phyloP scores from a whole-genome alignment of 176 grass and related monocot genomes.

The Bromus sterilis region DNA sequence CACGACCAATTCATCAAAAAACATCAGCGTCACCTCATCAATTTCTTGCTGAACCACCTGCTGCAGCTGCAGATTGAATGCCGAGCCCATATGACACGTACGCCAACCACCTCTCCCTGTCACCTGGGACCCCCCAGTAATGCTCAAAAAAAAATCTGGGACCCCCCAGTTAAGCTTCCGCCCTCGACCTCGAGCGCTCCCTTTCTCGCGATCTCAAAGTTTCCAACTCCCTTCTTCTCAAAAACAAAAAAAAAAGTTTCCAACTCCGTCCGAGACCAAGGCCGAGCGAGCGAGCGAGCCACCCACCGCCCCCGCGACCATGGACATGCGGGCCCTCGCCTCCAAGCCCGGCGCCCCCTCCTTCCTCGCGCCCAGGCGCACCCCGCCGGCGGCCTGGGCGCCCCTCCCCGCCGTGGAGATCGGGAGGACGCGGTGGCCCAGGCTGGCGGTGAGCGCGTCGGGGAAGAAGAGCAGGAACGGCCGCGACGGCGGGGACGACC shows the following conservation, averaged over 20 bases:
- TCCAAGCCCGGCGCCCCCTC: constrained; percentile 29
- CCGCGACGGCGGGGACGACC: constrained; percentile 22
- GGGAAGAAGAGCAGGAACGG: constrained; percentile 46
- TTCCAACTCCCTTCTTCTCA: too few relatives aligned
- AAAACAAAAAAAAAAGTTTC: too few relatives aligned
- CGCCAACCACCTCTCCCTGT: not conserved
- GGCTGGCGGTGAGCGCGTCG: constrained; percentile 40
- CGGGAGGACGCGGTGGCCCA: constrained; percentile 25
- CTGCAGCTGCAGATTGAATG: too few relatives aligned
- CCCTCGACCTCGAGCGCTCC: not conserved
- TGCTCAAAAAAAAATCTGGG: too few relatives aligned
- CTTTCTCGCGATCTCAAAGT: not conserved
- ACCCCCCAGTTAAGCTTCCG: not conserved
- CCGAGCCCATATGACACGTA: too few relatives aligned
- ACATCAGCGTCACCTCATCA: not conserved
- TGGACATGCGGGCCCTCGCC: constrained; percentile 61
- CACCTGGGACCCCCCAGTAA: not conserved
- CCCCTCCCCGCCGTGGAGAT: constrained; percentile 1
- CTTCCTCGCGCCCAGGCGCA: constrained; percentile 12
- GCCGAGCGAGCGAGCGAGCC: too few relatives aligned
- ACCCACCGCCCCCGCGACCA: constrained; percentile 3
- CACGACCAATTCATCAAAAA: too few relatives aligned
- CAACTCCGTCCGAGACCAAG: not conserved
- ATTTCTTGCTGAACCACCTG: not conserved
- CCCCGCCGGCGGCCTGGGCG: not conserved